Base-by-base conservation (phyloP, 176 grass and related monocot genomes). In the Phoenix dactylifera region DNA sequence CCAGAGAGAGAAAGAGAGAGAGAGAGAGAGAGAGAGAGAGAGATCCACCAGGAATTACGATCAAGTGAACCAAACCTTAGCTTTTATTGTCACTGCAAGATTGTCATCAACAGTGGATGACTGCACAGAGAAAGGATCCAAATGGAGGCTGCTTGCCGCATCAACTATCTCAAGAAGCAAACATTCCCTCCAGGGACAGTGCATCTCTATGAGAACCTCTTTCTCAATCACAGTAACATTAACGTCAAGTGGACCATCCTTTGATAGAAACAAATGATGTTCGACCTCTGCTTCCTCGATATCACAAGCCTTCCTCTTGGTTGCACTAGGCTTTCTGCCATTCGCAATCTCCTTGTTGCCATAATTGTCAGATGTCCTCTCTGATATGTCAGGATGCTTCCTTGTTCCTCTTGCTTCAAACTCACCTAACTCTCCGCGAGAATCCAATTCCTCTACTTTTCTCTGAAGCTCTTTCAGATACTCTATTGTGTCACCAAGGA, bases 401-500 rank as follows among this genome's bases (percentile, higher is more conserved):
- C 15, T 83, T 23, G 23, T 51, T 4, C 68, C 50, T 25, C 25
- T 63, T 6, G 66, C 50, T 57, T 62, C 77, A 30, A 68, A 72
- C 17, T 49, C 50, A 4, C 63, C 19, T 22, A 32, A 71, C 16
- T 60, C 66, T 28, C 35, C 26, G 19, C 49, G 77, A 17, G 84
- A 85, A 65, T 92, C 78, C 7, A 97, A 62, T 62, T 83, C 87
- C 26, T 76, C 48, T 1, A 97, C 70, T 62, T 66, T 84, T 71
- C 22, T 74, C 52, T 92, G 55, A 4, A 97, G 81, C 73, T 92
- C 78, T 62, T 74, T 92, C 0, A 97, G 52, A 29, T 97, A 97
- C 0, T 73, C 87, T 58, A 97, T 88, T 18, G 92, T 80, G n/a
- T 91, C 73, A 0, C 75, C 81, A 20, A 97, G 84, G 44, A 91